Percentiles rank a stretch among this genome's conserved stretches.
Conservation (phyloP, 106 monocot species). For the Alisma plantagoaquatica region DNA sequence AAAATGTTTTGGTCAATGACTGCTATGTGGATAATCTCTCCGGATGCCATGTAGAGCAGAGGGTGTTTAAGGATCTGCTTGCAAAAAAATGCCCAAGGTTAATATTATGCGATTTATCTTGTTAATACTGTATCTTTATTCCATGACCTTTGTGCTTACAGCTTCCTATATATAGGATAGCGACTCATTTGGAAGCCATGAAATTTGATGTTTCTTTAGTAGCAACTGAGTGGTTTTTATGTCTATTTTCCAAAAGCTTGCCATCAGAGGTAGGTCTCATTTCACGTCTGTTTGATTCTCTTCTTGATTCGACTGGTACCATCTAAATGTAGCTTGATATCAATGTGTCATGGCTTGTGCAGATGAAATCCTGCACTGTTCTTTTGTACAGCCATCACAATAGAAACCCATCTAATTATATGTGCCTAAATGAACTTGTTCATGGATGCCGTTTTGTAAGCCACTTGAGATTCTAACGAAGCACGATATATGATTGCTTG, state of each 20-base stretch:
- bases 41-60: slow-evolving; percentile 97
- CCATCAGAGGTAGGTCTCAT: slow-evolving; percentile 92
- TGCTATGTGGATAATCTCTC: slow-evolving; percentile 95
- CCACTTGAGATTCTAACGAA: too few relatives aligned
- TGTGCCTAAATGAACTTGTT: too few relatives aligned
- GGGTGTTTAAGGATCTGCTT: slow-evolving; percentile 92
- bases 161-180: slow-evolving; percentile 37
- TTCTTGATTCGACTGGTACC: neutral
- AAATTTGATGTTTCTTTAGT: slow-evolving; percentile 91
- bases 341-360: too few relatives aligned
- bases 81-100: slow-evolving; percentile 88
- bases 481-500: too few relatives aligned
- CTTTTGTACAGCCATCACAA: too few relatives aligned
- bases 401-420: too few relatives aligned
- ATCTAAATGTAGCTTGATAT: too few relatives aligned
- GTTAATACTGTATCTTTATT: neutral
- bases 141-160: neutral
- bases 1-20: slow-evolving; percentile 90
- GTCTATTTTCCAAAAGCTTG: slow-evolving; percentile 93
- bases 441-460: too few relatives aligned
- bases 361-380: too few relatives aligned
- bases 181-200: slow-evolving; percentile 75
- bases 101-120: neutral
- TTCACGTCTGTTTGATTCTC: too few relatives aligned
- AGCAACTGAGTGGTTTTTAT: slow-evolving; percentile 94